These are phyloP conservation scores for Triticum turgidum DNA, from an alignment of 176 grass and related monocot genomes.

Conservation along the genomic window DNA sequence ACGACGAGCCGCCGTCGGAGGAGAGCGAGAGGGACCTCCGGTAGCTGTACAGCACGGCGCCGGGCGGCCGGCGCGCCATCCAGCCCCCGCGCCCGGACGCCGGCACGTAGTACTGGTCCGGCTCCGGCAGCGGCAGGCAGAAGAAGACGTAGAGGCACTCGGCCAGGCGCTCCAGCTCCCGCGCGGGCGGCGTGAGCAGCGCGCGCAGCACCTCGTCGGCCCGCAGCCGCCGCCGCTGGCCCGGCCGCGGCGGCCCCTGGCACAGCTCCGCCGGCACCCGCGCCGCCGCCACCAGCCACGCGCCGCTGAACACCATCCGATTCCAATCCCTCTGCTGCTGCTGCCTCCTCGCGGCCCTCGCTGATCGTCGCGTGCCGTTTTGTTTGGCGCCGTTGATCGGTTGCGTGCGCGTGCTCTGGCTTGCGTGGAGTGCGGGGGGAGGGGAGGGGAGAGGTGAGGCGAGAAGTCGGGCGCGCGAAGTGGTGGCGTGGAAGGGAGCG, in stretches of 20 bases:
- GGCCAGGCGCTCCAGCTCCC: constrained; percentile 36
- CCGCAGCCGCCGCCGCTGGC: constrained; percentile 30
- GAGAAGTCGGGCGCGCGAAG: background rate
- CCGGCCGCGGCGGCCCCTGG: constrained; percentile 27
- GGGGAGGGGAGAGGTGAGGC: no score
- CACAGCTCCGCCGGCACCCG: constrained; percentile 43
- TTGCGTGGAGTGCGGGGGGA: background rate
- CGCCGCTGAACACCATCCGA: constrained; percentile 48
- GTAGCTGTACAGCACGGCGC: constrained; percentile 30
- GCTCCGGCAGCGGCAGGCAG: constrained; percentile 53
- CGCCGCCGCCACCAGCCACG: constrained; percentile 35
- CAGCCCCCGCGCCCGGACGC: constrained; percentile 29
- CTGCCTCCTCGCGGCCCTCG: background rate
- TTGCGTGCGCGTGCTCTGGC: background rate
- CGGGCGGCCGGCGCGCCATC: background rate
- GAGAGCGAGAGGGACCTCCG: constrained; percentile 30
- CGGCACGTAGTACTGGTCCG: constrained; percentile 3
- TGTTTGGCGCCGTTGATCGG: background rate
- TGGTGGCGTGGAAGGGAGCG: background rate
- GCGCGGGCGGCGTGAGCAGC: constrained; percentile 34
- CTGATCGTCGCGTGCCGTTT: background rate
- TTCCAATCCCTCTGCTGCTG: no score
- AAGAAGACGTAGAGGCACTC: constrained; percentile 46
- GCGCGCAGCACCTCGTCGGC: constrained; percentile 56
- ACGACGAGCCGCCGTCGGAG: background rate